Evolutionary conservation across 179 eudicot species (phyloP).

Genomic region (Monotropa hypopitys): DNA sequence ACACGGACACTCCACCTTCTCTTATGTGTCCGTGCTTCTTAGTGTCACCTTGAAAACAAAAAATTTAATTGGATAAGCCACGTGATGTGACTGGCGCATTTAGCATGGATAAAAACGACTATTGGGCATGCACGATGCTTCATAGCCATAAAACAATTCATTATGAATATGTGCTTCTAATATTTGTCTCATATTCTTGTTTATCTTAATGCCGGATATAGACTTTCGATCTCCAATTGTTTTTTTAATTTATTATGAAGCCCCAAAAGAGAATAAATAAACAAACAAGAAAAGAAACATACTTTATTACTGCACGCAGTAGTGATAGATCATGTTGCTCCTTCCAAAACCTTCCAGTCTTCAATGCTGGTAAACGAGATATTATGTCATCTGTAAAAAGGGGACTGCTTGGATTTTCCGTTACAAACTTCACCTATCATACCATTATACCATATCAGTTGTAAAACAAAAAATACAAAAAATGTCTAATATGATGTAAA

Average conservation of each 20-base stretch:
- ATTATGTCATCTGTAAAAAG: constrained; percentile 59
- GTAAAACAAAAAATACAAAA: neutral
- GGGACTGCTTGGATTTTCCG: constrained; percentile 33
- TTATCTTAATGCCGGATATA: neutral
- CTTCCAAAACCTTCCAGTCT: constrained; percentile 76
- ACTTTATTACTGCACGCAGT: constrained; percentile 75
- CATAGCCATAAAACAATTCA: neutral
- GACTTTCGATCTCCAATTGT: neutral
- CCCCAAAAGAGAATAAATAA: neutral
- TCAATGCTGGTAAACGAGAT: constrained; percentile 55
- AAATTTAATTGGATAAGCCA: neutral
- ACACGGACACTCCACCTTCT: too few species aligned
- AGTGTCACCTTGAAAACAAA: neutral
- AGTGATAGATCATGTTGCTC: constrained; percentile 59
- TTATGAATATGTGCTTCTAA: neutral
- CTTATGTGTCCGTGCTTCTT: too few species aligned
- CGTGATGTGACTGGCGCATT: neutral
- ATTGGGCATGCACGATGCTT: too few species aligned
- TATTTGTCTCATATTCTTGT: neutral
- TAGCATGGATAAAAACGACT: neutral
- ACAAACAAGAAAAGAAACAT: constrained; percentile 15
- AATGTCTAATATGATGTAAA: neutral
- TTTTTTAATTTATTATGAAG: neutral
- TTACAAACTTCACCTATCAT: constrained; percentile 41
- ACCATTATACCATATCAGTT: constrained; percentile 5